Conservation (phyloP, 179 eudicot species). For the Amaranthus tricolor region DNA sequence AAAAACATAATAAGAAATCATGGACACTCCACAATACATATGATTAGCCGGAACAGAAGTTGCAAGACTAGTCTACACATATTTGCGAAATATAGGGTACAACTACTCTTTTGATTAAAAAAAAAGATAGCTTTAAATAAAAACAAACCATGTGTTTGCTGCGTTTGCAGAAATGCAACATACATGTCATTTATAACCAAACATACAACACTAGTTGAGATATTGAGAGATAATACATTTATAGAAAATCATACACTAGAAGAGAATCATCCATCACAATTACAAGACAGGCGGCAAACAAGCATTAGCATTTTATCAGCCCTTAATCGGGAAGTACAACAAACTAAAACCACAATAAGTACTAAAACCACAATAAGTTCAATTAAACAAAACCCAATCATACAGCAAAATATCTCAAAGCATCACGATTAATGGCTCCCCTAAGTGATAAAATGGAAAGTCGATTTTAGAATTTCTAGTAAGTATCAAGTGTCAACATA, state of each 20-base stretch:
- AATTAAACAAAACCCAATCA: not conserved
- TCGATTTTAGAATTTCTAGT: too few relatives aligned
- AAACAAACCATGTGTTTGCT: too few relatives aligned
- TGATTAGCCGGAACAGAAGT: not conserved
- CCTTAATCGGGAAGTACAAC: not conserved
- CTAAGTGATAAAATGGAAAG: not conserved
- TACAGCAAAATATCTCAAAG: not conserved
- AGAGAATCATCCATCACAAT: not conserved
- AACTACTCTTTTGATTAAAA: not conserved
- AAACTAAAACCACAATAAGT: too few relatives aligned
- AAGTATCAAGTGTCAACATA: too few relatives aligned
- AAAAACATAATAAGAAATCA: too few relatives aligned
- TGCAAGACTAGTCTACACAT: not conserved
- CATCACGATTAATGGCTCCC: not conserved
- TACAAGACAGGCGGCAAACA: not conserved
- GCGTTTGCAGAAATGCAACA: not conserved
- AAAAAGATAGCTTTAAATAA: not conserved
- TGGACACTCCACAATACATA: not conserved
- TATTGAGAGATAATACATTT: too few relatives aligned
- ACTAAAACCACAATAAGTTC: not conserved
- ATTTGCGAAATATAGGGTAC: not conserved
- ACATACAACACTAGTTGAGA: not conserved
- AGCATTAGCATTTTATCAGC: too few relatives aligned
- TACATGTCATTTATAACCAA: not conserved
- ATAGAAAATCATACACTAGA: not conserved